Percentiles rank a stretch among this genome's conserved stretches.
phyloP scores from a whole-genome alignment of 768 basidiomycete species.

The Artomyces pyxidatus region DNA sequence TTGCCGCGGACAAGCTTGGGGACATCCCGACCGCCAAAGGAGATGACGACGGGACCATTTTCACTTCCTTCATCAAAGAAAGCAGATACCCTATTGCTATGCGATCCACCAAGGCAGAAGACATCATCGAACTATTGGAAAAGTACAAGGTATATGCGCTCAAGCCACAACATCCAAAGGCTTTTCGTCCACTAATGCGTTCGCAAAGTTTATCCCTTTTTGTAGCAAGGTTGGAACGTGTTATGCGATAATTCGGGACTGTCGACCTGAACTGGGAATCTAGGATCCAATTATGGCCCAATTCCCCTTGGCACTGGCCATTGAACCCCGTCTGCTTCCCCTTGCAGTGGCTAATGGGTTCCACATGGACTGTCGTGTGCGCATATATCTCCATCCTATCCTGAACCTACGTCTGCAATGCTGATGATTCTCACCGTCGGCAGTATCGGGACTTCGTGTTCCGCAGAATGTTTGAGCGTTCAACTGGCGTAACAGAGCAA shows the following conservation, averaged over 20 bases:
- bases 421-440: constrained; percentile 1
- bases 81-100: constrained; percentile 53
- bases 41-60: constrained; percentile 68
- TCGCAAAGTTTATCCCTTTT: constrained; percentile 66
- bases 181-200: neutral
- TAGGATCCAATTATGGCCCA: constrained; percentile 75
- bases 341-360: constrained; percentile 69
- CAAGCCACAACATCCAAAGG: neutral
- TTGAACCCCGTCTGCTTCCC: constrained; percentile 69
- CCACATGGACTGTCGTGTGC: constrained; percentile 68
- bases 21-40: constrained; percentile 63
- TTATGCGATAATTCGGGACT: neutral
- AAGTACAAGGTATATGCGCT: constrained; percentile 51
- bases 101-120: constrained; percentile 56
- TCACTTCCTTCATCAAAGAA: constrained; percentile 60
- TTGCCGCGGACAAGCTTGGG: constrained; percentile 51
- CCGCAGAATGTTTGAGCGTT: constrained; percentile 76
- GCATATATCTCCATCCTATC: constrained; percentile 8
- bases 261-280: constrained; percentile 1
- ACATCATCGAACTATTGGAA: constrained; percentile 56
- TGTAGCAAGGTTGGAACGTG: constrained; percentile 44
- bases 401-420: neutral
- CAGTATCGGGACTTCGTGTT: constrained; percentile 84
- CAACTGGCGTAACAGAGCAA: constrained; percentile 38
- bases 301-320: constrained; percentile 67